Evolutionary conservation across 306 rosid genomes (phyloP).

Genomic region (Lotus japonicus): DNA sequence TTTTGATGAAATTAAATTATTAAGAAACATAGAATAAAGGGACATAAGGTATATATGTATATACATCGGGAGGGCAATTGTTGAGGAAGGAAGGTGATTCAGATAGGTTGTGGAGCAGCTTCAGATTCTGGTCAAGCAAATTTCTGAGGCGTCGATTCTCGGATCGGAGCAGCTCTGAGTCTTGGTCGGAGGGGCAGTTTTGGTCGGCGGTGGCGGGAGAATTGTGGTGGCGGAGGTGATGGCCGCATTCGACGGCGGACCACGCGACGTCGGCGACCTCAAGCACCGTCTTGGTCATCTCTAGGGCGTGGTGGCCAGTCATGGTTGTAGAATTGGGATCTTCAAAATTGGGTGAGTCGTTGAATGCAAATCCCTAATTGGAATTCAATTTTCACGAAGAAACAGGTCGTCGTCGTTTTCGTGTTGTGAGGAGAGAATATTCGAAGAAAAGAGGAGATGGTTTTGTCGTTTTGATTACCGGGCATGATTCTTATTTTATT

Average conservation of each 20-base stretch:
- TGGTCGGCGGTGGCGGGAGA: constrained; percentile 1
- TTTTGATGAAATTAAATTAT: neutral
- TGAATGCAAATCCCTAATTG: neutral
- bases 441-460: neutral
- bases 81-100: constrained; percentile 49
- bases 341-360: neutral
- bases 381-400: neutral
- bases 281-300: constrained; percentile 84
- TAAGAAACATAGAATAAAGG: neutral
- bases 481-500: too few species aligned
- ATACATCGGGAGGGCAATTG: constrained; percentile 87
- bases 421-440: neutral
- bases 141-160: constrained; percentile 73
- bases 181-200: constrained; percentile 22
- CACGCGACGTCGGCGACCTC: constrained; percentile 97
- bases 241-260: constrained; percentile 64
- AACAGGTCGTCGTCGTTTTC: neutral
- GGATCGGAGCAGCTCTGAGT: constrained; percentile 51
- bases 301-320: constrained; percentile 51
- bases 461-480: neutral
- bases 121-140: constrained; percentile 65
- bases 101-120: constrained; percentile 59
- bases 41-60: neutral
- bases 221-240: constrained; percentile 39
- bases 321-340: constrained; percentile 18